A percentile compares a stretch with the other conserved stretches of the same genome.
Evolutionary conservation across 805 yeast species (phyloP).

Genomic region (Starmerella apis): DNA sequence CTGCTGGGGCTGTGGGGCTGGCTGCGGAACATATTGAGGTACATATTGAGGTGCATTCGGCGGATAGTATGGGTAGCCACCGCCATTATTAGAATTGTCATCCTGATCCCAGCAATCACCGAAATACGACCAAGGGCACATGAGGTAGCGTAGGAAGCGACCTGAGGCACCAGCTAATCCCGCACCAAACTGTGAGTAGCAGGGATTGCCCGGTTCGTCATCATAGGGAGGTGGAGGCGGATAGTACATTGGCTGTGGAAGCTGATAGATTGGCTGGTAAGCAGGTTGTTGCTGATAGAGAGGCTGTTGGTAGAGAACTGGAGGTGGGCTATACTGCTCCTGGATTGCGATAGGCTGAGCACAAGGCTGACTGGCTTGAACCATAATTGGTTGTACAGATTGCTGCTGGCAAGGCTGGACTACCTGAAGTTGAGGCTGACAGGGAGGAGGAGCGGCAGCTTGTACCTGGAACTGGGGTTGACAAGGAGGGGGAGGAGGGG

Average conservation of each 20-base stretch:
- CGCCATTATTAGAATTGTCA: slow-evolving; percentile 1
- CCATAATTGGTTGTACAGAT: slow-evolving; percentile 4
- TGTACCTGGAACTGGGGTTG: slow-evolving; percentile 14
- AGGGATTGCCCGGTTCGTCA: too few species aligned
- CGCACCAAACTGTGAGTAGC: slow-evolving; percentile 13
- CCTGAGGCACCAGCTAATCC: slow-evolving; percentile 14
- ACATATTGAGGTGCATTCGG: slow-evolving; percentile 4
- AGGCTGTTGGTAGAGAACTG: slow-evolving; percentile 6
- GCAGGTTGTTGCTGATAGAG: slow-evolving; percentile 4
- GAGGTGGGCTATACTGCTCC: slow-evolving; percentile 9
- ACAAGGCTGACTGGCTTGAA: slow-evolving; percentile 13
- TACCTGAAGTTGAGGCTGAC: background rate
- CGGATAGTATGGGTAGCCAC: slow-evolving; percentile 1
- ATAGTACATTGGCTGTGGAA: slow-evolving; percentile 8
- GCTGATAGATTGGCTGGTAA: slow-evolving; percentile 8
- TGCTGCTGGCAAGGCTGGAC: slow-evolving; percentile 10
- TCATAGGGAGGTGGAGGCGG: slow-evolving; percentile 3
- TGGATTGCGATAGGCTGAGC: slow-evolving; percentile 12
- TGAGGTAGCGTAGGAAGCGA: slow-evolving; percentile 13
- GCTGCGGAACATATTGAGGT: background rate
- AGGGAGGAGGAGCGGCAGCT: slow-evolving; percentile 6
- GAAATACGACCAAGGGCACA: slow-evolving; percentile 19
- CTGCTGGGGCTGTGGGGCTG: background rate
- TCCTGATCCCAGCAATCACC: slow-evolving; percentile 1
- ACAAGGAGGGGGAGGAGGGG: background rate